Evolutionary conservation across 805 yeast genomes (phyloP), one percentile per base, ranked within the genome.

Genomic region (Dipodascus geniculatus): DNA sequence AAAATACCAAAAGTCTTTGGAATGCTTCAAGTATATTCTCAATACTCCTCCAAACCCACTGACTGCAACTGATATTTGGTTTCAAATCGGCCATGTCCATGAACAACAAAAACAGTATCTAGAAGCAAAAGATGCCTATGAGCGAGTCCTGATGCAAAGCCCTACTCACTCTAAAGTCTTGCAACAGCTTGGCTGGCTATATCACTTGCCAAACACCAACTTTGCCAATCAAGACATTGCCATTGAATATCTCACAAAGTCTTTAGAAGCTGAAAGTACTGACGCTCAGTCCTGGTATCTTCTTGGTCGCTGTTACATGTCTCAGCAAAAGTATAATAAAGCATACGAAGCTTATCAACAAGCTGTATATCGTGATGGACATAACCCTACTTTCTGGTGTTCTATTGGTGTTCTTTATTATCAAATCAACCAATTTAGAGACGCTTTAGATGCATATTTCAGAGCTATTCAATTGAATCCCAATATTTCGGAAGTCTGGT

Each of bases 331-430:
- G 68, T 93, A 89, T 72, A 85, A 93, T 56, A 89, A 93, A 51
- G 98, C 99, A 1, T 93, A 91, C 70, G 98, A 93, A 66, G 95
- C 97, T 0, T 93, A 91, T 79, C 99, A 93, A 72, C 97, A 90
- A 68, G 98, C 98, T 11, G 99, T 93, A 55, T 93, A 93, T 68
- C 79, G 96, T 58, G 98, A 93, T 69, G 85, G 95, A 42, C 79
- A 97, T 67, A 93, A 93, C 68, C 98, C 99, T 55, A 93, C 97
- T 1, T 93, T 93, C 74, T 93, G 99, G 99, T 85, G 93, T 68
- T 82, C 87, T 31, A 85, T 85, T 63, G 99, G 99, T 67, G 99
- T 93, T 16, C 76, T 93, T 55, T 93, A 93, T 71, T 93, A 91
- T 70, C 97, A 93, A 71, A 91, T 93, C 56, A 82, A 93, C 54